Percentiles rank a stretch among this genome's conserved stretches.
phyloP scores from a whole-genome alignment of 805 yeast genomes.

The Saccharomyces kudriavzevii region DNA sequence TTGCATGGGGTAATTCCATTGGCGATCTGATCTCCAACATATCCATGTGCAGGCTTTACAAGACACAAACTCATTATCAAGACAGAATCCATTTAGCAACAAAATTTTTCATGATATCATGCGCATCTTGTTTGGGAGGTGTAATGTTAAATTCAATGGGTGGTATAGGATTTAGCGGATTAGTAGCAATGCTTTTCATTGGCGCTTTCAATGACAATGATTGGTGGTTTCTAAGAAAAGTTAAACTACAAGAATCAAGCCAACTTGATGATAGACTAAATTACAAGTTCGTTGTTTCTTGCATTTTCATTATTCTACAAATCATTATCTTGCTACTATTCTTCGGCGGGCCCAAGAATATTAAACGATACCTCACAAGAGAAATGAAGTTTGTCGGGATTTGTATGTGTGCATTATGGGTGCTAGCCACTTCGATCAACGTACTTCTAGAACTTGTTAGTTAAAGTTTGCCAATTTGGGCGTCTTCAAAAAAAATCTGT shows the following conservation, averaged over 20 bases:
- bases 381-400: conserved; percentile 19
- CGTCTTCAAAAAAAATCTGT: not conserved
- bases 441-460: conserved; percentile 18
- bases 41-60: conserved; percentile 60
- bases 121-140: conserved; percentile 91
- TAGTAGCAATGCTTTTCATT: conserved; percentile 34
- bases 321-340: conserved; percentile 10
- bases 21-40: conserved; percentile 86
- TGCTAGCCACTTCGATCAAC: conserved; percentile 19
- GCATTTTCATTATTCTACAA: conserved; percentile 18
- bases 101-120: conserved; percentile 84
- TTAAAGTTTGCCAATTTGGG: not conserved
- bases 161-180: conserved; percentile 75
- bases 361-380: conserved; percentile 7
- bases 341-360: conserved; percentile 13
- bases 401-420: conserved; percentile 23
- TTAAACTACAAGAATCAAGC: conserved; percentile 11
- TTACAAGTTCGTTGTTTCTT: conserved; percentile 23
- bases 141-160: conserved; percentile 72
- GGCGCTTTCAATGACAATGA: conserved; percentile 7
- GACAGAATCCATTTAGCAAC: conserved; percentile 16
- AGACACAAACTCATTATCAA: conserved; percentile 17
- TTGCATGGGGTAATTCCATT: conserved; percentile 89
- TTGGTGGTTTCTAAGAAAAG: conserved; percentile 22
- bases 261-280: conserved; percentile 6